These are phyloP conservation scores for Fusarium chuoi DNA, from an alignment of 2,329 filamentous ascomycete species.

Conservation along the genomic window DNA sequence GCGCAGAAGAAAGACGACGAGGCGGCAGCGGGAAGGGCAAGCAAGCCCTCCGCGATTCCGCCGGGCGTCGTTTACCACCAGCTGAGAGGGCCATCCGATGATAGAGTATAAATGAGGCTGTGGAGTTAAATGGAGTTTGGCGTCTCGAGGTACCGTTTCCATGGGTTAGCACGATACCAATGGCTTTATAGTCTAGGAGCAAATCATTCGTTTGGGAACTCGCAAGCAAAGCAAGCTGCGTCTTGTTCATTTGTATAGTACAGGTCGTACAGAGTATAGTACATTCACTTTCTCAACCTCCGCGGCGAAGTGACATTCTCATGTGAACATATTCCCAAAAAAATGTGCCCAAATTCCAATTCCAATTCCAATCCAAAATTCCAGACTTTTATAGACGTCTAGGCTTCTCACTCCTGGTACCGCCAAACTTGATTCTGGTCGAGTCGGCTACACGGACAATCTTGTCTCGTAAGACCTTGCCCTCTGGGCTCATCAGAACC, in stretches of 20 bases:
- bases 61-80: constrained; percentile 62
- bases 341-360: constrained; percentile 17
- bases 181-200: constrained; percentile 23
- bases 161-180: constrained; percentile 45
- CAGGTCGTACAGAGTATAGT: constrained; percentile 50
- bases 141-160: constrained; percentile 31
- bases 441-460: constrained; percentile 85
- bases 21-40: constrained; percentile 57
- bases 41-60: constrained; percentile 58
- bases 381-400: constrained; percentile 72
- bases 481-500: constrained; percentile 87
- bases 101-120: constrained; percentile 16
- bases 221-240: constrained; percentile 28
- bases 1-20: constrained; percentile 56
- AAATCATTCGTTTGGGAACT: constrained; percentile 36
- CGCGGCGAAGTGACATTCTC: constrained; percentile 18
- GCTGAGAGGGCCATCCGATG: constrained; percentile 61
- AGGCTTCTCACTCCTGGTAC: constrained; percentile 83
- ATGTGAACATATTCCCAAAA: constrained; percentile 12
- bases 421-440: constrained; percentile 95
- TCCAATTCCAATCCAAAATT: background rate
- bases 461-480: constrained; percentile 76
- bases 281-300: constrained; percentile 45
- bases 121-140: constrained; percentile 36
- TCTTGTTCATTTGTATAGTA: constrained; percentile 46